Conservation (phyloP, 768 basidiomycete species). For the Leccinum ochraceum region DNA sequence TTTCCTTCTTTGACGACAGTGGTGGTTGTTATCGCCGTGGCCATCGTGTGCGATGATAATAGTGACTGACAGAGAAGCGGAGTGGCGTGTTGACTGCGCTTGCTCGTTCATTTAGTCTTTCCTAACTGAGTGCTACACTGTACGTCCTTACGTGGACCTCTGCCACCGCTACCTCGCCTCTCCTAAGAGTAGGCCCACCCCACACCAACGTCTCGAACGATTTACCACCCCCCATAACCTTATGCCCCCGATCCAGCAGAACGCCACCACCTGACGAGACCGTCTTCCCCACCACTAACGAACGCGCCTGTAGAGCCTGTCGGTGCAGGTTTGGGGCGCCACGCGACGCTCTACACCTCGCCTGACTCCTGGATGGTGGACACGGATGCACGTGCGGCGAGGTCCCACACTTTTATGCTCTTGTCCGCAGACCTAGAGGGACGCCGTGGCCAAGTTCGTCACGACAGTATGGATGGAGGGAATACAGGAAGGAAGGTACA, state of each 20-base stretch:
- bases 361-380: conserved; percentile 77
- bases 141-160: too few relatives aligned
- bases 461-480: background rate
- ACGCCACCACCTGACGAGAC: conserved; percentile 75
- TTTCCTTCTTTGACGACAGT: too few relatives aligned
- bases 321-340: conserved; percentile 65
- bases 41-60: too few relatives aligned
- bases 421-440: conserved; percentile 74
- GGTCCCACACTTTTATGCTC: conserved; percentile 86
- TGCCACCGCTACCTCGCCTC: too few relatives aligned
- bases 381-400: conserved; percentile 69
- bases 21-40: too few relatives aligned
- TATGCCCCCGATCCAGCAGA: conserved; percentile 53
- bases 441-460: background rate
- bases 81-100: too few relatives aligned
- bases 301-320: conserved; percentile 59
- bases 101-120: too few relatives aligned
- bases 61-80: too few relatives aligned
- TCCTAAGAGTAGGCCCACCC: too few relatives aligned
- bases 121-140: too few relatives aligned
- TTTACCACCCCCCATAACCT: background rate
- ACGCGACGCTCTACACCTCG: conserved; percentile 84
- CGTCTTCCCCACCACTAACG: conserved; percentile 76
- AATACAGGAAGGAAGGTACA: conserved; percentile 21
- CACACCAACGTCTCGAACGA: too few relatives aligned